Evolutionary conservation across 305 asterid genomes (phyloP).

Genomic region (Andrographis paniculata): DNA sequence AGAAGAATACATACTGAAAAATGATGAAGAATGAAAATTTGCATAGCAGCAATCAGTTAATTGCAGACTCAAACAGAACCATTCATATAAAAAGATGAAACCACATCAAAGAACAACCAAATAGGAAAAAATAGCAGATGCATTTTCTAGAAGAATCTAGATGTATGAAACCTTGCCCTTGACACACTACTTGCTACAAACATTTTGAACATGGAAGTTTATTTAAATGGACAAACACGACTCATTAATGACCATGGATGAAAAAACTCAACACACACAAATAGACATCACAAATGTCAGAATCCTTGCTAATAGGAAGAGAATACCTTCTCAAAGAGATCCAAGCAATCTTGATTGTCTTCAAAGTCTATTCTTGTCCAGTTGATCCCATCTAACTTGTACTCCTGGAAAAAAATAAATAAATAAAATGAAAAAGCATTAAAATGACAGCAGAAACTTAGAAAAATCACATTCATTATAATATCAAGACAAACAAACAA

Average conservation of each 20-base stretch:
- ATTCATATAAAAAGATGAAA: not conserved
- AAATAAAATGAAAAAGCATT: too few species aligned
- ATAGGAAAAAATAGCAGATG: too few species aligned
- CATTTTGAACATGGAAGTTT: not conserved
- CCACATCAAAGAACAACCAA: not conserved
- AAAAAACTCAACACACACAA: not conserved
- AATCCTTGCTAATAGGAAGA: slow-evolving; percentile 15
- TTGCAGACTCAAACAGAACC: not conserved
- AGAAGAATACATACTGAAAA: not conserved
- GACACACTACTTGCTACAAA: not conserved
- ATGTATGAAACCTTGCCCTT: not conserved
- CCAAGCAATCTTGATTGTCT: slow-evolving; percentile 87
- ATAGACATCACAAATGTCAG: not conserved
- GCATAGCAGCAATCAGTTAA: not conserved
- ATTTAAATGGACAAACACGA: too few species aligned
- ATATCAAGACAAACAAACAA: too few species aligned
- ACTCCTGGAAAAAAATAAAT: slow-evolving; percentile 41
- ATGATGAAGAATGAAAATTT: not conserved
- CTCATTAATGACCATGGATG: not conserved
- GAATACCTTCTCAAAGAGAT: slow-evolving; percentile 87
- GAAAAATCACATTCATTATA: not conserved
- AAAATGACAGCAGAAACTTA: not conserved
- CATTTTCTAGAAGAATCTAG: not conserved
- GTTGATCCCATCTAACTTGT: slow-evolving; percentile 82
- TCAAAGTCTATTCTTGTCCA: slow-evolving; percentile 82